Base-by-base conservation (phyloP, 1,284 basidiomycete genomes). In the Trichosporon sp. region DNA sequence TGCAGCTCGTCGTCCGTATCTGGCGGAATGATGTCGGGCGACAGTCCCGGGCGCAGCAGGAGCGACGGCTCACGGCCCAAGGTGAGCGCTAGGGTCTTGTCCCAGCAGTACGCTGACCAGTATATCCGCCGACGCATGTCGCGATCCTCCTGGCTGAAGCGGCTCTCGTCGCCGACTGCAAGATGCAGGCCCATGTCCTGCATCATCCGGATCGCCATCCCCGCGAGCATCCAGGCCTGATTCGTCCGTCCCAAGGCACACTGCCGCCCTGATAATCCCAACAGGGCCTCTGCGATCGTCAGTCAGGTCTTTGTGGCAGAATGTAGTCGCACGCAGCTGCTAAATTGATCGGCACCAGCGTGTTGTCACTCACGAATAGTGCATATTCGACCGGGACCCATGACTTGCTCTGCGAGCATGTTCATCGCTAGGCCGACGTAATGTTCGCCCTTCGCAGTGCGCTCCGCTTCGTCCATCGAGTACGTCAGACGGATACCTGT, bases 151-250 rank as follows among this genome's bases (percentile, higher is more conserved):
- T 68, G 67, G 27, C 65, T 62, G 21, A 70, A 59, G 16, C 66
- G 63, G n/a, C 56, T 19, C 2, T 64, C 67, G 19, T 70, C 65
- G n/a, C 66, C 69, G 44, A 68, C 66, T 2, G 69, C 65, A 16
- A 70, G 64, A 36, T 70, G 69, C 58, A 70, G 68, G 14, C 69
- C 69, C 7, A 70, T 61, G 34, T 71, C 69, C 37, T 71, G 69
- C 60, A 71, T 69, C 67, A 71, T 69, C n/a, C 69, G 44, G 34
- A 71, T 65, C 49, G 63, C 69, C 63, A 70, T 62, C 3, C 69
- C 69, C 0, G 69, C 68, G 13, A 70, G 68, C 46, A 70, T 61
- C 69, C 69, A 70, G 25, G 69, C 67, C 59, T 70, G 69, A 16
- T 65, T 70, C 16, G 62, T 62, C 36, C 68, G 56, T 13, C 69